A percentile compares a stretch with the other conserved stretches of the same genome.
phyloP scores from a whole-genome alignment of 2,329 filamentous ascomycete genomes.

The Calonectria crousiana region DNA sequence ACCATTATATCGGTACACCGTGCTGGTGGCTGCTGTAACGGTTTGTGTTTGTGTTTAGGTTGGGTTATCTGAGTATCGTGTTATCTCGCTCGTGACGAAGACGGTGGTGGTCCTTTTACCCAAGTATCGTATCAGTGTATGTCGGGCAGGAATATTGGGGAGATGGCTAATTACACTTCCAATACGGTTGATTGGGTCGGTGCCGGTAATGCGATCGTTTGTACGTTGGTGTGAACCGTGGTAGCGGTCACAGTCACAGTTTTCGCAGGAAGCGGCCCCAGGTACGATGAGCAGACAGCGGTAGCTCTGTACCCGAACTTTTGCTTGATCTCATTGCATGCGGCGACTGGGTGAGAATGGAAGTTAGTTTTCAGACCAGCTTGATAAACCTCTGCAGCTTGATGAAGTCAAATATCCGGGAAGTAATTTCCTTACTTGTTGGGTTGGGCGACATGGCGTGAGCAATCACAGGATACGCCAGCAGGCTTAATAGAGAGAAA shows the following conservation, averaged over 20 bases:
- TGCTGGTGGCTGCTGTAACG: background rate
- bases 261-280: background rate
- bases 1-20: background rate
- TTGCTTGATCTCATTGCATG: background rate
- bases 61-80: background rate
- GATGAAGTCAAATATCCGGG: background rate
- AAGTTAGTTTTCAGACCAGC: background rate
- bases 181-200: background rate
- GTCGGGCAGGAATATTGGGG: background rate
- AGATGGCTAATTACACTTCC: background rate
- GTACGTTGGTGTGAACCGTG: background rate
- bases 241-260: background rate
- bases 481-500: background rate
- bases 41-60: background rate
- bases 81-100: background rate
- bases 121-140: background rate
- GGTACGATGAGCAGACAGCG: background rate
- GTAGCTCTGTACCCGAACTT: background rate
- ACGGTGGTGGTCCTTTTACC: background rate
- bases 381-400: too few species aligned
- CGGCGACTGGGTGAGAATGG: background rate
- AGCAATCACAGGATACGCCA: background rate
- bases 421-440: background rate
- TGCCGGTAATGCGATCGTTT: background rate
- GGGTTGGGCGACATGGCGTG: background rate